Evolutionary conservation across 2,329 filamentous ascomycete genomes (phyloP).

Genomic region (Talaromyces pinophilus): DNA sequence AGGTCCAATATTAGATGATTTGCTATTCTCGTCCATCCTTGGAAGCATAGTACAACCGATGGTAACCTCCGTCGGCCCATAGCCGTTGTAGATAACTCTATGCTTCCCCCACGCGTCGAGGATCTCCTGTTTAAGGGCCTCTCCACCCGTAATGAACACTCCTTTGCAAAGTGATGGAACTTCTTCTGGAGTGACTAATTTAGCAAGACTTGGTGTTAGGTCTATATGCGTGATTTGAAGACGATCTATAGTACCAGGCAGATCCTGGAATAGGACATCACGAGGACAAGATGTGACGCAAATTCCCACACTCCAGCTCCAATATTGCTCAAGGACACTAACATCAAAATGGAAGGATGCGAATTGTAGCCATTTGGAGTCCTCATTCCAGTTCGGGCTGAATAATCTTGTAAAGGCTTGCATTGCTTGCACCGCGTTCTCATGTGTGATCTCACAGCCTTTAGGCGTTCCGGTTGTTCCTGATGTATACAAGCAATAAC

Average conservation of each 20-base stretch:
- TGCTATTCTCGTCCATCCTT: slow-evolving; percentile 74
- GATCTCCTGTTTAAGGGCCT: slow-evolving; percentile 85
- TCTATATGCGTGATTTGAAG: slow-evolving; percentile 87
- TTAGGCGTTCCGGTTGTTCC: slow-evolving; percentile 86
- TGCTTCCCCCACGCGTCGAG: slow-evolving; percentile 80
- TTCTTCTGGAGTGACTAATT: slow-evolving; percentile 74
- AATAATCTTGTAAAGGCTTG: slow-evolving; percentile 82
- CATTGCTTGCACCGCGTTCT: slow-evolving; percentile 87
- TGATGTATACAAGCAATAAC: slow-evolving; percentile 85
- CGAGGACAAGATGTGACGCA: slow-evolving; percentile 78
- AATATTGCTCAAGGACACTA: slow-evolving; percentile 89
- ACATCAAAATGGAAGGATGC: slow-evolving; percentile 95
- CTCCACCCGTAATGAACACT: slow-evolving; percentile 91
- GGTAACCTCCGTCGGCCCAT: slow-evolving; percentile 89
- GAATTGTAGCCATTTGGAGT: slow-evolving; percentile 86
- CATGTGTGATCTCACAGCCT: slow-evolving; percentile 83
- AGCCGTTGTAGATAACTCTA: slow-evolving; percentile 84
- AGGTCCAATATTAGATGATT: slow-evolving; percentile 82
- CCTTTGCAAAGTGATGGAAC: slow-evolving; percentile 77
- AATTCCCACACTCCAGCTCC: slow-evolving; percentile 91
- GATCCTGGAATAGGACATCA: slow-evolving; percentile 82
- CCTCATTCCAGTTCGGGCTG: slow-evolving; percentile 67
- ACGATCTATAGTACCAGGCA: slow-evolving; percentile 69
- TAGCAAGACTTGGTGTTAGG: slow-evolving; percentile 82
- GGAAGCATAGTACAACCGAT: slow-evolving; percentile 90